These are phyloP conservation scores for Claviceps fusiformis DNA, from an alignment of 2,329 filamentous ascomycete genomes.

Conservation along the genomic window DNA sequence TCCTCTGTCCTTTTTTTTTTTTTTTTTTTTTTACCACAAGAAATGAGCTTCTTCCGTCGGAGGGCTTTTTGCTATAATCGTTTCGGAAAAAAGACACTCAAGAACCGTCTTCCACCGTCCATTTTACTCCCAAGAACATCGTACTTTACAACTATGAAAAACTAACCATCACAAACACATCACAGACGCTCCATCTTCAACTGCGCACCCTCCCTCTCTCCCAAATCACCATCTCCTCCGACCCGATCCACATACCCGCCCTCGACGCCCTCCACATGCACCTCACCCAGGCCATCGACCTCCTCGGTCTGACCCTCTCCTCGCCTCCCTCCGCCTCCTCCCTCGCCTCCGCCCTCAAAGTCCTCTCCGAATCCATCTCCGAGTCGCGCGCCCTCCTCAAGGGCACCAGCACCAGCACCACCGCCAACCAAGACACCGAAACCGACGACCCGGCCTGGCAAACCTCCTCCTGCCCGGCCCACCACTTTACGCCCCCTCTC, in stretches of 20 bases:
- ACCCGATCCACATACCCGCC: conserved; percentile 49
- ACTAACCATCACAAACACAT: too few species aligned
- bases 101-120: too few species aligned
- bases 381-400: conserved; percentile 41
- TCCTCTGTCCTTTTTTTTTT: background rate
- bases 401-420: conserved; percentile 23
- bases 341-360: conserved; percentile 40
- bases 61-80: too few species aligned
- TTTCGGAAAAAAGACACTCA: too few species aligned
- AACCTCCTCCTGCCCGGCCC: conserved; percentile 26
- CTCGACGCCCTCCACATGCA: conserved; percentile 60
- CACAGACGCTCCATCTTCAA: conserved; percentile 60
- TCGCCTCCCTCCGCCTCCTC: conserved; percentile 40
- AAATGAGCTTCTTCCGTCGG: too few species aligned
- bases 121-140: too few species aligned
- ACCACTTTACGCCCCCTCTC: conserved; percentile 28
- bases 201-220: conserved; percentile 51
- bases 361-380: conserved; percentile 40
- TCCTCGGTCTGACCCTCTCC: conserved; percentile 58
- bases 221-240: conserved; percentile 34
- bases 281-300: conserved; percentile 71
- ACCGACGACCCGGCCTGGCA: conserved; percentile 28
- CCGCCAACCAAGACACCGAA: conserved; percentile 19
- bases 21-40: background rate
- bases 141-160: too few species aligned